These are phyloP conservation scores for Kwoniella botswanensis DNA, from an alignment of 768 basidiomycete species.

Conservation along the genomic window DNA sequence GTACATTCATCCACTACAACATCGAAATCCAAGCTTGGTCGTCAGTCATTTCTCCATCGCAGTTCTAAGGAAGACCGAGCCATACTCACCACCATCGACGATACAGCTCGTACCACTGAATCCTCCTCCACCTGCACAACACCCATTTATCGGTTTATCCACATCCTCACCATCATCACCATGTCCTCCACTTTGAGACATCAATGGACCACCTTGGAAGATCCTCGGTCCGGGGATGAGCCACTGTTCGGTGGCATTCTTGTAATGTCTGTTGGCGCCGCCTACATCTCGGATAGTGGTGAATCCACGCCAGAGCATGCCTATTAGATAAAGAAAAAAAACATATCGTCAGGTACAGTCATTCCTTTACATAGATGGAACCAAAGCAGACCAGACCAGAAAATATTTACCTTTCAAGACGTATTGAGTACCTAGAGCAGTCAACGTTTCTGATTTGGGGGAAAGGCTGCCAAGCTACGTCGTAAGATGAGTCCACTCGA, in stretches of 20 bases:
- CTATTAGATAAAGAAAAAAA: background rate
- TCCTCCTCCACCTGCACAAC: background rate
- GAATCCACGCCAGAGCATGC: slow-evolving; percentile 40
- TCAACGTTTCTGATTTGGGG: slow-evolving; percentile 14
- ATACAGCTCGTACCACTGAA: background rate
- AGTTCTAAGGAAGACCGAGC: no score
- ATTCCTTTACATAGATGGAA: no score
- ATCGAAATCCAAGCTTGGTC: background rate
- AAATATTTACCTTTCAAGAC: slow-evolving; percentile 30
- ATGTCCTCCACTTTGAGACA: slow-evolving; percentile 34
- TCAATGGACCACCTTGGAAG: slow-evolving; percentile 38
- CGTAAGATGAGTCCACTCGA: background rate
- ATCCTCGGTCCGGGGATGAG: slow-evolving; percentile 40
- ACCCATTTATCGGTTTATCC: slow-evolving; percentile 5
- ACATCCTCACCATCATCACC: slow-evolving; percentile 10
- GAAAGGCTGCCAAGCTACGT: slow-evolving; percentile 2
- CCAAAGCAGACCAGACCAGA: background rate
- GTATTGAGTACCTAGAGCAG: slow-evolving; percentile 29
- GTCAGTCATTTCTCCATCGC: background rate
- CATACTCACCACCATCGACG: slow-evolving; percentile 30
- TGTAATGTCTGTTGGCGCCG: slow-evolving; percentile 32
- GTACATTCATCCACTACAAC: slow-evolving; percentile 32
- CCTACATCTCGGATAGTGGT: slow-evolving; percentile 41
- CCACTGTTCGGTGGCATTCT: slow-evolving; percentile 35
- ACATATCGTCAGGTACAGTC: no score